Evolutionary conservation across 208 protist genomes (phyloP).

Genomic region (Trypanosoma rangeli): DNA sequence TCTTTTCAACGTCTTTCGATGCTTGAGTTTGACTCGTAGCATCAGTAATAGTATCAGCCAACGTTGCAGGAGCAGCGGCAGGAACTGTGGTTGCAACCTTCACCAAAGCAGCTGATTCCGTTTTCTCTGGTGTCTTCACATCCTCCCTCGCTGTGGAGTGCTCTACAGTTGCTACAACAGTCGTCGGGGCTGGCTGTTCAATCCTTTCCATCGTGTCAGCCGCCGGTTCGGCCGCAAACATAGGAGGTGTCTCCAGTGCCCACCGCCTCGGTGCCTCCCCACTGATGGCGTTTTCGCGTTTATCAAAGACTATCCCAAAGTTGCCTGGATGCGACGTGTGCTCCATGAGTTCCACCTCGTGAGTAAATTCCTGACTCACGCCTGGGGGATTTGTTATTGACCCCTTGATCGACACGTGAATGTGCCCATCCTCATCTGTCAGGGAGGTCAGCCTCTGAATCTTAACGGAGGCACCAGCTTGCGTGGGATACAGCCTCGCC

Average conservation of each 20-base stretch:
- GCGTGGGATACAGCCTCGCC: slow-evolving; percentile 23
- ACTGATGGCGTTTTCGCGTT: slow-evolving; percentile 24
- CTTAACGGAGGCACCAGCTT: slow-evolving; percentile 27
- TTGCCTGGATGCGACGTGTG: slow-evolving; percentile 30
- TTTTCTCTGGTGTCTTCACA: not conserved
- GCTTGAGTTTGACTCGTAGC: slow-evolving; percentile 6
- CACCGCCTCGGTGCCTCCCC: slow-evolving; percentile 30
- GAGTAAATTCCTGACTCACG: slow-evolving; percentile 43
- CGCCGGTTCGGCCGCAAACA: slow-evolving; percentile 37
- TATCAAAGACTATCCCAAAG: slow-evolving; percentile 63
- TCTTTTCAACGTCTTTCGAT: not conserved
- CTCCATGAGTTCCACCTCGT: slow-evolving; percentile 68
- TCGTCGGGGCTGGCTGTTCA: slow-evolving; percentile 30
- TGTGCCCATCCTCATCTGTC: slow-evolving; percentile 31
- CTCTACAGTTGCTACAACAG: slow-evolving; percentile 1
- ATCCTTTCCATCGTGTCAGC: slow-evolving; percentile 27
- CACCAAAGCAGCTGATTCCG: slow-evolving; percentile 10
- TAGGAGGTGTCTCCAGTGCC: slow-evolving; percentile 58
- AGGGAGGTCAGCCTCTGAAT: slow-evolving; percentile 35
- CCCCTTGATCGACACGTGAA: slow-evolving; percentile 46
- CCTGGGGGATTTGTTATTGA: slow-evolving; percentile 3
- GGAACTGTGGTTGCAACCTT: not conserved
- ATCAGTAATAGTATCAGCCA: not conserved
- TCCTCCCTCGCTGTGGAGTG: not conserved
- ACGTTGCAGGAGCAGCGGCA: not conserved